A percentile compares a stretch with the other conserved stretches of the same genome.
These are phyloP conservation scores for Poa annua DNA, from an alignment of 176 grass and related monocot species.

Conservation along the genomic window DNA sequence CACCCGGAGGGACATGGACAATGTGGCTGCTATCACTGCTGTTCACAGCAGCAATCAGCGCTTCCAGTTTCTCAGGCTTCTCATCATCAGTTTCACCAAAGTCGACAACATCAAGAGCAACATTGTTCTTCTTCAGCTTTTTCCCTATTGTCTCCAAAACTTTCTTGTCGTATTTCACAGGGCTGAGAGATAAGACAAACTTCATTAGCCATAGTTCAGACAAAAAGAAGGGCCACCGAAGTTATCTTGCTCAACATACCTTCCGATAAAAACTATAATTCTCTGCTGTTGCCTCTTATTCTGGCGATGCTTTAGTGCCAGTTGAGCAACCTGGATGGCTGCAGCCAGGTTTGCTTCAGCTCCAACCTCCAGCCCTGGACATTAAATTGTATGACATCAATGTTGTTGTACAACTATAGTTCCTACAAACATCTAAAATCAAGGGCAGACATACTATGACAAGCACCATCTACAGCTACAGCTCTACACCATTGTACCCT, in stretches of 20 bases:
- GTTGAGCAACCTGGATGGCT: constrained; percentile 92
- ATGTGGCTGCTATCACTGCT: constrained; percentile 95
- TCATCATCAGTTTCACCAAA: constrained; percentile 91
- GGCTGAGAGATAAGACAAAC: constrained; percentile 43
- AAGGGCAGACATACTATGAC: not conserved
- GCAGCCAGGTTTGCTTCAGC: constrained; percentile 87
- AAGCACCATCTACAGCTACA: not conserved
- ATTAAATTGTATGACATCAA: constrained; percentile 8
- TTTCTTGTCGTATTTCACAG: constrained; percentile 83
- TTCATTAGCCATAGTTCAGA: not conserved
- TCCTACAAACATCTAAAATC: not conserved
- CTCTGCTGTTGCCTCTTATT: constrained; percentile 98
- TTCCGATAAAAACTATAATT: constrained; percentile 97
- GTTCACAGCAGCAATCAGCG: constrained; percentile 70
- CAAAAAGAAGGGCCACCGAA: not conserved
- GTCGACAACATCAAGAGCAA: constrained; percentile 95
- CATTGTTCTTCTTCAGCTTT: constrained; percentile 97
- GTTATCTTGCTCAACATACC: constrained; percentile 46
- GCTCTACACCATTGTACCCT: not conserved
- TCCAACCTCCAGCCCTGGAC: constrained; percentile 84
- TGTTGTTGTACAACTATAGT: not conserved
- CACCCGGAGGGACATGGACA: constrained; percentile 78
- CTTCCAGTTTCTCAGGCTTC: constrained; percentile 92
- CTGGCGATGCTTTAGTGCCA: constrained; percentile 96
- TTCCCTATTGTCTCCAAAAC: constrained; percentile 86